Conservation (phyloP, 2,329 filamentous ascomycete genomes). For the Cladophialophora chaetospira region DNA sequence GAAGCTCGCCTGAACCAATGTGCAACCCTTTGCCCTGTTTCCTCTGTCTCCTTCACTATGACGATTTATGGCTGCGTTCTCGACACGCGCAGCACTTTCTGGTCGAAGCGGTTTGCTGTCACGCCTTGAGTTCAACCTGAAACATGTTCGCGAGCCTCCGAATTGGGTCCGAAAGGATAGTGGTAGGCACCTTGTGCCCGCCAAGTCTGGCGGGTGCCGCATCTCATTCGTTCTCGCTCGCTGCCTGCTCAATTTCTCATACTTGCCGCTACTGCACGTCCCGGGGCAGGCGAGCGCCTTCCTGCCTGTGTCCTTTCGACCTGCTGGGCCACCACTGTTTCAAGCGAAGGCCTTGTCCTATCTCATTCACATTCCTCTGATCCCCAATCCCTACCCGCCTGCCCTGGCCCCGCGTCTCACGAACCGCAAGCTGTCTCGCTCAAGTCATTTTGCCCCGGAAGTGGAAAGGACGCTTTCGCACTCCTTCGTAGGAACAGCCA, state of each 20-base stretch:
- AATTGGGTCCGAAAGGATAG: no score
- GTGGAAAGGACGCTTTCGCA: neutral
- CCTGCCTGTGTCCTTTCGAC: slow-evolving; percentile 6
- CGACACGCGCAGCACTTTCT: no score
- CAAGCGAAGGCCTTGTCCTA: slow-evolving; percentile 11
- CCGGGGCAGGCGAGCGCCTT: slow-evolving; percentile 18
- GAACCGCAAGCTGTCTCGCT: neutral
- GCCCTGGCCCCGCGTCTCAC: slow-evolving; percentile 11
- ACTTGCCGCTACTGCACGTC: slow-evolving; percentile 25
- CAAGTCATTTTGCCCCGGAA: neutral
- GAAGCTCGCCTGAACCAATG: no score
- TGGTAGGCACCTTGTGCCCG: neutral
- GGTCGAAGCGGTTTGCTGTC: neutral
- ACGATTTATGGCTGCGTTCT: no score
- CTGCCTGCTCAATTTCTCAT: slow-evolving; percentile 6
- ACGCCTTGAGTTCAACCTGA: neutral
- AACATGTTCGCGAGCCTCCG: no score
- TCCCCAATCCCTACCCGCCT: slow-evolving; percentile 5
- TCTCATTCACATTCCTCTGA: slow-evolving; percentile 4
- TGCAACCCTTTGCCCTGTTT: no score
- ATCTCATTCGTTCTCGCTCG: slow-evolving; percentile 7
- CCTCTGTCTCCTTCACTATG: no score
- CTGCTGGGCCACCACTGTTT: slow-evolving; percentile 23
- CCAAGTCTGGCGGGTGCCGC: neutral
- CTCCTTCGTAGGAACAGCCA: neutral